A percentile compares a stretch with the other conserved stretches of the same genome.
These are phyloP conservation scores for Phytopythium kandeliae DNA, from an alignment of 352 stramenopile species.

Conservation along the genomic window DNA sequence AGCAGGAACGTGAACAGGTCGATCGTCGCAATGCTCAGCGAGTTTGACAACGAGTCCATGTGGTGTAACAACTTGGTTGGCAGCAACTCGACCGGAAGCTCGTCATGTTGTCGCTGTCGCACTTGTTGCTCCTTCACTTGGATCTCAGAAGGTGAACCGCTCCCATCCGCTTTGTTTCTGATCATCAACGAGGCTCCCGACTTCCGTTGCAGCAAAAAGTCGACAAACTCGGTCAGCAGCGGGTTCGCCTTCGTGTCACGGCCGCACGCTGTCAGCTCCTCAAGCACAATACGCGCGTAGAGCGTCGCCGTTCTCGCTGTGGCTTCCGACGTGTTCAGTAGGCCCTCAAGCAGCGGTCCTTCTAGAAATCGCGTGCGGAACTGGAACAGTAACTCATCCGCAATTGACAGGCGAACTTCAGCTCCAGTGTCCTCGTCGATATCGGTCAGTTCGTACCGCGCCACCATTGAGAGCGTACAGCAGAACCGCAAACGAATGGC, in stretches of 20 bases:
- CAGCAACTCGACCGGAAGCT: constrained; percentile 27
- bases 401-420: constrained; percentile 52
- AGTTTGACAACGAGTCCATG: constrained; percentile 76
- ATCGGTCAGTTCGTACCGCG: constrained; percentile 58
- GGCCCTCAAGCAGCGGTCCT: constrained; percentile 52
- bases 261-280: constrained; percentile 71
- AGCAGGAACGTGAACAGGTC: constrained; percentile 76
- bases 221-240: constrained; percentile 67
- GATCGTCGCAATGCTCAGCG: constrained; percentile 76
- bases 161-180: neutral
- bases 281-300: constrained; percentile 73
- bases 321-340: constrained; percentile 70
- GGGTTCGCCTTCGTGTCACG: constrained; percentile 67
- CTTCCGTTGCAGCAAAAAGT: constrained; percentile 62
- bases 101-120: constrained; percentile 7
- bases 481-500: constrained; percentile 76
- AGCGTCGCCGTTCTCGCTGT: constrained; percentile 56
- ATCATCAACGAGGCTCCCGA: neutral
- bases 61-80: constrained; percentile 67
- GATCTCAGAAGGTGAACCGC: neutral
- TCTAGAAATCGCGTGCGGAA: constrained; percentile 71
- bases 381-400: constrained; percentile 62
- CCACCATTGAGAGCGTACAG: constrained; percentile 79
- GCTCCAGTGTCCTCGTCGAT: constrained; percentile 33
- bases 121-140: constrained; percentile 1